These are phyloP conservation scores for Lupinus albus DNA, from an alignment of 306 rosid genomes.

Conservation along the genomic window DNA sequence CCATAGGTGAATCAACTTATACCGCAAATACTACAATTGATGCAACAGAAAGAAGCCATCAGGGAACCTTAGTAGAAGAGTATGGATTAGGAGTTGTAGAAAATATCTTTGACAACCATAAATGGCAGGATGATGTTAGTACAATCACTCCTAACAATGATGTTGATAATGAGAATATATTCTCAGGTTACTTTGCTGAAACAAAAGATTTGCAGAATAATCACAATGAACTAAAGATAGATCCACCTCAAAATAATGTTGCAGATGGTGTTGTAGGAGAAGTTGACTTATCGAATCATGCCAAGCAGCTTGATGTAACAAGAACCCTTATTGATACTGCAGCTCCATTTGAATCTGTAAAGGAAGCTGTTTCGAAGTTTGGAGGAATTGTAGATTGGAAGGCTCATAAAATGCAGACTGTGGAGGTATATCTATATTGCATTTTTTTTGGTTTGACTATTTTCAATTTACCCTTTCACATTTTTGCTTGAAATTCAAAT, in stretches of 20 bases:
- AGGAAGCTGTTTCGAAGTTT: constrained; percentile 95
- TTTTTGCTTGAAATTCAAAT: constrained; percentile 35
- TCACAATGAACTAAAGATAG: constrained; percentile 33
- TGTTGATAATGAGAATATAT: constrained; percentile 34
- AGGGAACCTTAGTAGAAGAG: constrained; percentile 38
- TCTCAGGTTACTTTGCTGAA: constrained; percentile 49
- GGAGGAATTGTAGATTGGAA: constrained; percentile 99
- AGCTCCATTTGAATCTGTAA: constrained; percentile 96
- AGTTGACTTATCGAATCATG: constrained; percentile 47
- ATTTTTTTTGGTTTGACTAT: constrained; percentile 19
- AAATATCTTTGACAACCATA: constrained; percentile 30
- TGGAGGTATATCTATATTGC: constrained; percentile 64
- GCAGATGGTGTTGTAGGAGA: constrained; percentile 25
- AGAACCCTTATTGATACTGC: constrained; percentile 80
- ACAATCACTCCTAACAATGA: constrained; percentile 34
- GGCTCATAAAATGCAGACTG: constrained; percentile 87
- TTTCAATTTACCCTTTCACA: constrained; percentile 25
- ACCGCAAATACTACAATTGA: constrained; percentile 36
- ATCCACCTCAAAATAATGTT: constrained; percentile 40
- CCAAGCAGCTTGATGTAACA: constrained; percentile 49
- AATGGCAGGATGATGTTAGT: constrained; percentile 41
- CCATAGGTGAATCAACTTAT: constrained; percentile 43
- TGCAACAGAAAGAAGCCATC: constrained; percentile 37
- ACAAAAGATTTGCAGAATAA: constrained; percentile 40
- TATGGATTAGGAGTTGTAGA: constrained; percentile 39